phyloP scores from a whole-genome alignment of 1,284 basidiomycete genomes.

The Ustilago shanxiensis region DNA sequence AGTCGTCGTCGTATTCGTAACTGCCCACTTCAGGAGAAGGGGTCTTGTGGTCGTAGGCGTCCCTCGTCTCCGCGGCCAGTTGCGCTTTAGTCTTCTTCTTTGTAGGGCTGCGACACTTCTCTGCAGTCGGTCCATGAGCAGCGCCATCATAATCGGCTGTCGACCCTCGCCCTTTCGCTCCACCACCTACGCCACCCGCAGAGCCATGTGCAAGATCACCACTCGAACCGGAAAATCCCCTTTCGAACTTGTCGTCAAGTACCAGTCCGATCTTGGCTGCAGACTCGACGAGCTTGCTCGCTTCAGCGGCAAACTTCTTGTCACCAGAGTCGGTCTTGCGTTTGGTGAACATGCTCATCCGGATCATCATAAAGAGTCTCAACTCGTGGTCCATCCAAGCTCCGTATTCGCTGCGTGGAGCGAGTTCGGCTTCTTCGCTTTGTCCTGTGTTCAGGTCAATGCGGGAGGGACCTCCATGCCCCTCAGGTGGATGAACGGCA shows the following conservation, averaged over 20 bases:
- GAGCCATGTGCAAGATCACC: background rate
- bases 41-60: background rate
- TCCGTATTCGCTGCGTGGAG: conserved; percentile 10
- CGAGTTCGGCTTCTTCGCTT: background rate
- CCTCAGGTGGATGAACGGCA: conserved; percentile 4
- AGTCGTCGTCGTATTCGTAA: background rate
- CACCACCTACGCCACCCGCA: background rate
- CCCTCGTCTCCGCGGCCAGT: background rate
- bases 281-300: background rate
- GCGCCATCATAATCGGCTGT: background rate
- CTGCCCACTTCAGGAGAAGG: conserved; percentile 2
- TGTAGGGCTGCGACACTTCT: background rate
- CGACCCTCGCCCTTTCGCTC: background rate
- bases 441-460: background rate
- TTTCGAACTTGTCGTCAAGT: background rate
- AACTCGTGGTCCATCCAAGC: background rate
- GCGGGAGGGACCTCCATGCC: background rate
- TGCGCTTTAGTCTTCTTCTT: conserved; percentile 4
- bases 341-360: background rate
- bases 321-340: background rate
- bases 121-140: background rate
- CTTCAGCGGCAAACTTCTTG: background rate
- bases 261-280: background rate
- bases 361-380: background rate
- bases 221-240: background rate